Base-by-base conservation (phyloP, 108 stramenopile genomes). In the Asterionellopsis glacialis region DNA sequence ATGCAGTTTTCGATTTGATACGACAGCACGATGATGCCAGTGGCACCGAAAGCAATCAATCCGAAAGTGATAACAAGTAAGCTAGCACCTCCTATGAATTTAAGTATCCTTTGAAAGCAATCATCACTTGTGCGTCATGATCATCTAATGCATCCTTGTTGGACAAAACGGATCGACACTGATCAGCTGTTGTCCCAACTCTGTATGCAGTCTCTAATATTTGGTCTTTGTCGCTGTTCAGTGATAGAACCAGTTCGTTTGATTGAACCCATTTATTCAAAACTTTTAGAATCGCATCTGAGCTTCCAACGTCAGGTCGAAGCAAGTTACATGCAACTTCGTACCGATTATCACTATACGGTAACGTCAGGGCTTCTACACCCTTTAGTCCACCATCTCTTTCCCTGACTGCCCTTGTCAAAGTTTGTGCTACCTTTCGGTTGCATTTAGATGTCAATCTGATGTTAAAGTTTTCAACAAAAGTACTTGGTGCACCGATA, bases 381-480 rank as follows among this genome's bases (percentile, higher is more conserved):
- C 80, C 82, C 6, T 57, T 59, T 26, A 92, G 43, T 28, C 91
- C 91, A 21, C 70, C 83, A 60, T 87, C 80, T 38, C 84, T 69
- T 61, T 83, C 82, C 49, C 91, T 72, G 25, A 93, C 11, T 26
- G 19, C 49, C 63, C 67, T 61, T 22, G 86, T 87, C 50, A 93
- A 59, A 23, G 88, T 61, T 54, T 61, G 73, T 1, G 90, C 90
- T 57, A 72, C 23, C 22, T 33, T 23, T 38, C 42, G 44, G 41
- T 25, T 54, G 48, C 71, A 72, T 57, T 70, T 77, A 21, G 73
- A 25, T 26, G 78, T 68, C 45, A 93, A 56, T 11, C 85, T 82
- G 39, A 93, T 75, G 63, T 93, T 93, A 71, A 73, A 93, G 64
- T 89, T 93, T 60, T 93, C 87, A 3, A 89, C 88, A 67, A 93